Evolutionary conservation across 108 stramenopile species (phyloP), one percentile per base, ranked within the genome.

Genomic region (Tribonema minus): DNA sequence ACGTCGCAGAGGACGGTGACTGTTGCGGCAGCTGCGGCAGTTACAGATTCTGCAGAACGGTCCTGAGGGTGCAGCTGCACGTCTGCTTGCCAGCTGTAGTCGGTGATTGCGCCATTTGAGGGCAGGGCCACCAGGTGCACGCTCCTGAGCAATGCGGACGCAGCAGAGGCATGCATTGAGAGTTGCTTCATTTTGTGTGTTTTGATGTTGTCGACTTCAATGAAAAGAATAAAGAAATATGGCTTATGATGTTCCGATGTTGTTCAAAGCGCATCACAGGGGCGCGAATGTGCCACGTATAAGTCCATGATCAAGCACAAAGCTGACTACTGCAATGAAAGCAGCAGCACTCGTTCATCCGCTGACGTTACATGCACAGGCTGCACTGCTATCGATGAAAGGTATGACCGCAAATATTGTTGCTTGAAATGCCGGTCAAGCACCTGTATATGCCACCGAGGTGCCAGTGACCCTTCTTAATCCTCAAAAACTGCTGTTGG

Each of bases 31-130:
- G 9, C 15, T 54, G 46, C 20, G 46, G 46, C 46, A 54, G 46
- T 20, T 15, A 20, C 46, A 54, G 46, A 9, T 54, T 9, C 46
- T 15, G 46, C 46, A 54, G 46, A 9, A 54, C 15, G 15, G 20
- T 54, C 20, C 46, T 54, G 46, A 54, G 9, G 20, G 46, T 54
- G 20, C 46, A 15, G 20, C 15, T 54, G 20, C 46, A 23, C 27
- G 61, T 73, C 62, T 38, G 59, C 68, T 38, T 70, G 60, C 68
- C 68, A 79, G 1, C 58, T 61, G n/a, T 68, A 79, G 37, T 79
- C 77, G 30, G 68, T 38, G 26, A 79, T 34, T 3, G 59, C 40
- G 30, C 77, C 59, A 3, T 0, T 3, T n/a, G 59, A 31, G 3
- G 77, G 77, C 9, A 79, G 67, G 31, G 37, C 28, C 20, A 79